phyloP scores from a whole-genome alignment of 148 eudicot species.

The Agrostemma githago region DNA sequence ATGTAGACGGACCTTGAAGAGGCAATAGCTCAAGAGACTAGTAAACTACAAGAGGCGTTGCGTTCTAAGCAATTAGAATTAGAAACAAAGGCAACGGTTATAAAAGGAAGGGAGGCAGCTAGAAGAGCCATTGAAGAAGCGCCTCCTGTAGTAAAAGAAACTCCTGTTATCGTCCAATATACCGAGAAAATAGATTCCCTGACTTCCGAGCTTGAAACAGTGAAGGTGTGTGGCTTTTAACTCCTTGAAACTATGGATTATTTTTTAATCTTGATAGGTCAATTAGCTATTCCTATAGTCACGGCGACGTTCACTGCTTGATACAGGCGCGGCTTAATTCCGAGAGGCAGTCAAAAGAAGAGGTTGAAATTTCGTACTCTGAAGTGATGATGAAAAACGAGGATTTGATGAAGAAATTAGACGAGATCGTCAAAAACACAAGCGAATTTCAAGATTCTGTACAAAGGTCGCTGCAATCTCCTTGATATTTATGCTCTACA shows the following conservation, averaged over 20 bases:
- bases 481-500: no score
- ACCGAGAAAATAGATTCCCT: slow-evolving; percentile 41
- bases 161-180: slow-evolving; percentile 61
- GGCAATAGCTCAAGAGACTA: slow-evolving; percentile 80
- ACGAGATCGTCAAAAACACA: slow-evolving; percentile 32
- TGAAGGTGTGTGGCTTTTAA: no score
- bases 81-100: slow-evolving; percentile 65
- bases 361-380: slow-evolving; percentile 29
- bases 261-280: no score
- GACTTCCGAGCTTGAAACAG: slow-evolving; percentile 35
- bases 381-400: slow-evolving; percentile 29
- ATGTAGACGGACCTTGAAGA: slow-evolving; percentile 90
- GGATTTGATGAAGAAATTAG: slow-evolving; percentile 37
- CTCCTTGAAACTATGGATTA: no score
- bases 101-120: slow-evolving; percentile 93
- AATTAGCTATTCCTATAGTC: no score
- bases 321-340: slow-evolving; percentile 35
- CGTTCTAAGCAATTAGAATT: slow-evolving; percentile 60
- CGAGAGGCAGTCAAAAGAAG: slow-evolving; percentile 34
- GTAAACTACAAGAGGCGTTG: slow-evolving; percentile 60
- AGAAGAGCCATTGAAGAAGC: slow-evolving; percentile 90
- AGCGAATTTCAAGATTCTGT: slow-evolving; percentile 36
- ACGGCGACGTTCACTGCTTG: not conserved
- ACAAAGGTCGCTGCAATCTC: slow-evolving; percentile 40
- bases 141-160: slow-evolving; percentile 92